Percentiles rank a stretch among this genome's conserved stretches.
phyloP scores from a whole-genome alignment of 164 flowering plant genomes.

The Liriodendron chinense region DNA sequence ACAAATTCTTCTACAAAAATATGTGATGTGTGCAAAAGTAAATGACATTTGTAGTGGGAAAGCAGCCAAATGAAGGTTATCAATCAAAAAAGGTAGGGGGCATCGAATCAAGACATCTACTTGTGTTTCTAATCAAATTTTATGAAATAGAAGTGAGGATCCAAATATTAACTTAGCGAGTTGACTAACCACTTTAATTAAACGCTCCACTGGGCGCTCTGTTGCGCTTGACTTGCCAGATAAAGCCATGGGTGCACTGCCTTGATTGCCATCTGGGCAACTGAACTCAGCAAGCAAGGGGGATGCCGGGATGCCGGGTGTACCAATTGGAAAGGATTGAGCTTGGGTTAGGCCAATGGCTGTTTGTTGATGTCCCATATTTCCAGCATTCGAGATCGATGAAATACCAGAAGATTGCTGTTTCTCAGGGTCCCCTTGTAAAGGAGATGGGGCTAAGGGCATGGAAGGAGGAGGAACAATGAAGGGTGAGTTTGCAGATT shows the following conservation, averaged over 20 bases:
- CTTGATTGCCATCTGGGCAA: slow-evolving; percentile 59
- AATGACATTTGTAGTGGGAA: neutral
- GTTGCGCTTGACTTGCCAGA: slow-evolving; percentile 54
- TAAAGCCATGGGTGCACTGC: slow-evolving; percentile 30
- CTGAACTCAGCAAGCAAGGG: slow-evolving; percentile 78
- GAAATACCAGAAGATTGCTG: slow-evolving; percentile 44
- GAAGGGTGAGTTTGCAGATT: slow-evolving; percentile 75
- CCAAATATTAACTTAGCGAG: neutral
- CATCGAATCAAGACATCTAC: neutral
- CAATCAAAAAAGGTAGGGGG: neutral
- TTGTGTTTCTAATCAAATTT: neutral
- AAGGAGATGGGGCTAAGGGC: slow-evolving; percentile 80
- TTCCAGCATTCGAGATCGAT: slow-evolving; percentile 61
- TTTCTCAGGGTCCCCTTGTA: slow-evolving; percentile 79
- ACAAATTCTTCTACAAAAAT: too few species aligned
- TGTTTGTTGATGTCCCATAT: slow-evolving; percentile 49
- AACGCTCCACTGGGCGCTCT: slow-evolving; percentile 80
- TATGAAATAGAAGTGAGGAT: neutral
- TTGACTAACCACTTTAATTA: slow-evolving; percentile 69
- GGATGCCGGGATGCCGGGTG: slow-evolving; percentile 98
- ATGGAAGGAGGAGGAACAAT: slow-evolving; percentile 68
- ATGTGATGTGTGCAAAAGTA: neutral
- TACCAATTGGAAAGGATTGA: slow-evolving; percentile 76
- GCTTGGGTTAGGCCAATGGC: slow-evolving; percentile 30
- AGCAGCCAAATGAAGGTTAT: neutral